Conservation (phyloP, 306 rosid genomes). For the Cicer arietinum region DNA sequence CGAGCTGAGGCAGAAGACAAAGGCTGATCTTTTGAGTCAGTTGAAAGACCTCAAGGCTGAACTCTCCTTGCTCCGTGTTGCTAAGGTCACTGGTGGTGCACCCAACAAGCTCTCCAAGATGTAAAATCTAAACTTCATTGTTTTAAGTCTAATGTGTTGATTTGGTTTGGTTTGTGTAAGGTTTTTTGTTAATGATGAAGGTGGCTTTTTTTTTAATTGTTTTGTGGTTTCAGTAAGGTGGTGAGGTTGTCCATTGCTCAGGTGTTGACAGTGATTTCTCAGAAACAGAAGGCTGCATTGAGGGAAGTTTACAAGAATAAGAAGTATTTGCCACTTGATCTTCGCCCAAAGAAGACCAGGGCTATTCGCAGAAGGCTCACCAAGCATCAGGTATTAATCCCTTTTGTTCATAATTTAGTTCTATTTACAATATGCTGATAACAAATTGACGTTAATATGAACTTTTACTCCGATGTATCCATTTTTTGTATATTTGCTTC, state of each 20-base stretch:
- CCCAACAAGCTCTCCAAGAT: constrained; percentile 99
- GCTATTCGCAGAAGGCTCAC: constrained; percentile 94
- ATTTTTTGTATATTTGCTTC: not conserved
- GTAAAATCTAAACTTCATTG: constrained; percentile 32
- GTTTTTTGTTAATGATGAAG: not conserved
- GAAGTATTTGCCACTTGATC: constrained; percentile 93
- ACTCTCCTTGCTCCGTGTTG: constrained; percentile 90
- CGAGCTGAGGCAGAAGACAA: constrained; percentile 86
- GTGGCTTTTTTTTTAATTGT: not conserved
- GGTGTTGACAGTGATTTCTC: constrained; percentile 94
- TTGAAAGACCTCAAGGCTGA: constrained; percentile 97
- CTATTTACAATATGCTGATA: too few species aligned
- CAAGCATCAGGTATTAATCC: constrained; percentile 80
- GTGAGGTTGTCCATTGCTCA: constrained; percentile 92
- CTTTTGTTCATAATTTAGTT: not conserved
- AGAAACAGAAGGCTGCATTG: constrained; percentile 89
- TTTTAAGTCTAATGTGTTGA: not conserved
- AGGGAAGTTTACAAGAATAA: constrained; percentile 90
- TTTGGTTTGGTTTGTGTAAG: not conserved
- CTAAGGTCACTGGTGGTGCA: constrained; percentile 98
- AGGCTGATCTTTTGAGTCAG: constrained; percentile 74
- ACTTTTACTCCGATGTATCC: not conserved
- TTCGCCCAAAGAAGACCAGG: constrained; percentile 98
- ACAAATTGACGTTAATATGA: too few species aligned
- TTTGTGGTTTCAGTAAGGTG: constrained; percentile 70